phyloP scores from a whole-genome alignment of 768 basidiomycete genomes.

The Collybia sordida region DNA sequence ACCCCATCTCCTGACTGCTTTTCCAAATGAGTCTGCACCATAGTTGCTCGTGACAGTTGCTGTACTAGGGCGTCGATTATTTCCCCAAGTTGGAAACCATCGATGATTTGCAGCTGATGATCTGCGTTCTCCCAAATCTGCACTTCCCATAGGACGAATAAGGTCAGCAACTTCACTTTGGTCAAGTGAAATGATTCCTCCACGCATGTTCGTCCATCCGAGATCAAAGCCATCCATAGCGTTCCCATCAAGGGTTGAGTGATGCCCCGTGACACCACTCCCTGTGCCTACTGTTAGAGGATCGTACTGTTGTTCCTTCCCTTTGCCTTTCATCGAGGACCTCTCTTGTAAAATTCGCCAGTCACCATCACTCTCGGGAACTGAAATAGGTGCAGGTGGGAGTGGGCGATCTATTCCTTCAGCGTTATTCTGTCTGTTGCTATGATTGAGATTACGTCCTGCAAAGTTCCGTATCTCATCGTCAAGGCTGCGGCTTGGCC shows the following conservation, averaged over 20 bases:
- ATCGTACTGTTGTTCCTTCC: constrained; percentile 11
- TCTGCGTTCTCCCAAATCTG: constrained; percentile 11
- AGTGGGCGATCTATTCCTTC: constrained; percentile 13
- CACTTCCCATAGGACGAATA: constrained; percentile 14
- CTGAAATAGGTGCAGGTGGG: constrained; percentile 31
- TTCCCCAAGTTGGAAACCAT: constrained; percentile 20
- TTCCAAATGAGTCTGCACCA: constrained; percentile 41
- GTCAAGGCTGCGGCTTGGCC: constrained; percentile 62
- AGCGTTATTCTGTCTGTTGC: not conserved
- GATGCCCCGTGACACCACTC: not conserved
- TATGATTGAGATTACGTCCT: constrained; percentile 4
- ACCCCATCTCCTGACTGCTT: constrained; percentile 37
- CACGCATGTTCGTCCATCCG: constrained; percentile 33
- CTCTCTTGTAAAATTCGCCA: constrained; percentile 54
- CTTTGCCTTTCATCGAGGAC: constrained; percentile 25
- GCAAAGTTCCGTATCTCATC: constrained; percentile 29
- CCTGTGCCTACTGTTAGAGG: not conserved
- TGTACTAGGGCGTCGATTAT: constrained; percentile 40
- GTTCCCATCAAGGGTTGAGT: constrained; percentile 3
- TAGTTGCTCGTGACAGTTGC: constrained; percentile 35
- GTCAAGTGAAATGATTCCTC: constrained; percentile 30
- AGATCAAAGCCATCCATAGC: constrained; percentile 44
- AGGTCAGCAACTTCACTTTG: constrained; percentile 24
- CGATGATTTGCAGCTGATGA: constrained; percentile 14
- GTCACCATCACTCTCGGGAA: constrained; percentile 56